Evolutionary conservation across 1,139 yeast species (phyloP), one percentile per base, ranked within the genome.

Genomic region (Scheffersomyces insectosa): DNA sequence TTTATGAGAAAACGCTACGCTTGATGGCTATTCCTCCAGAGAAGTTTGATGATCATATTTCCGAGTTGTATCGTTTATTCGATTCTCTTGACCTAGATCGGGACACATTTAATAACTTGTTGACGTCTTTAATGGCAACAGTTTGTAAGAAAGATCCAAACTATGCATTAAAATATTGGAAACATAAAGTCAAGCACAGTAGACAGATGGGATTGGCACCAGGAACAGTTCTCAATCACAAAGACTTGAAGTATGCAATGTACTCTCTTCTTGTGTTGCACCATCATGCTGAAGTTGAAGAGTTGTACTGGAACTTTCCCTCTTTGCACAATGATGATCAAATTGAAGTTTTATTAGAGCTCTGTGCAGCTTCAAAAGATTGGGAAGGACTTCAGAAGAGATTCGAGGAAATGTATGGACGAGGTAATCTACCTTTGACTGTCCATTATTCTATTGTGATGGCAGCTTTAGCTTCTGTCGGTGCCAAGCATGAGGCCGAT

Each of bases 371-470:
- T 34, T 60, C 69, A 12, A 71, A 77, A 35, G 79, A 83, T 50
- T 86, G 90, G 86, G 64, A 65, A 27, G 66, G 75, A 5, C 68
- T 88, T 47, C 85, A 84, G 56, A 55, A 65, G n/a, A 77, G 80
- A 40, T 84, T 88, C 55, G 88, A 85, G 48, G 72, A 70, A 2
- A 68, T 85, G 60, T 77, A 81, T 48, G 83, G 83, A 2, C 65
- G 73, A 23, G 84, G 83, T 1, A 68, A 77, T 35, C 62, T 79
- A 20, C 87, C 90, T 0, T 75, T 75, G 39, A 64, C 77, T 11
- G 58, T 67, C 5, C 90, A 86, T 56, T 87, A 86, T 57, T 74
- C 80, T 3, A 74, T 82, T 30, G 82, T 85, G 4, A 80, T 89
- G 79, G 66, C 70, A 42, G 82, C 89, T 0, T 66, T 88, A 47